A percentile compares a stretch with the other conserved stretches of the same genome.
Evolutionary conservation across 2,329 filamentous ascomycete genomes (phyloP).

Genomic region (Diaporthe australafricana): DNA sequence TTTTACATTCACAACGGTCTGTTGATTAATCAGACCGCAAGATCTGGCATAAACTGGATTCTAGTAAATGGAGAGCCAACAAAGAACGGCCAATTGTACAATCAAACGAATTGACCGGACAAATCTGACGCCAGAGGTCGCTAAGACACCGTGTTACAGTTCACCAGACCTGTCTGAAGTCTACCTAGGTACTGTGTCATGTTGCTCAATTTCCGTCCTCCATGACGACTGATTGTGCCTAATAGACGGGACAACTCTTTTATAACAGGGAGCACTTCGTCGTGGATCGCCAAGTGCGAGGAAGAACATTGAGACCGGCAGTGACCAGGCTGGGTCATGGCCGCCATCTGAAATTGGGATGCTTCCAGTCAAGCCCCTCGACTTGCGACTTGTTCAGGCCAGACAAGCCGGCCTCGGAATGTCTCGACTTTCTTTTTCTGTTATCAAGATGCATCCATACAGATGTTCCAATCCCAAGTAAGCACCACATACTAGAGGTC

Average conservation of each 20-base stretch:
- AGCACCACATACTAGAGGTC: conserved; percentile 65
- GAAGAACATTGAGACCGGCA: neutral
- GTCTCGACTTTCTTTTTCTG: conserved; percentile 61
- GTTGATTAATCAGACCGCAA: conserved; percentile 20
- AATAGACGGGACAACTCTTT: neutral
- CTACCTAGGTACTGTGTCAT: neutral
- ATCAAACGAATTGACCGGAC: no score
- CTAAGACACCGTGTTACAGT: no score
- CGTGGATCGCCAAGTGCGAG: neutral
- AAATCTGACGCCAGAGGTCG: no score
- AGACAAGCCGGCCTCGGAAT: conserved; percentile 67
- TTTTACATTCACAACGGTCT: neutral
- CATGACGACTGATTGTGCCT: no score
- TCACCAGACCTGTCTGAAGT: no score
- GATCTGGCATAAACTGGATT: neutral
- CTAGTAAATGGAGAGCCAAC: neutral
- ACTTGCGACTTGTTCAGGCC: conserved; percentile 66
- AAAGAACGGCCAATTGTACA: neutral
- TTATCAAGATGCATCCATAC: conserved; percentile 75
- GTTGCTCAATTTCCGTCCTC: neutral
- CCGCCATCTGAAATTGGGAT: conserved; percentile 75
- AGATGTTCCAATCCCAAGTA: conserved; percentile 61
- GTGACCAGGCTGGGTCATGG: neutral
- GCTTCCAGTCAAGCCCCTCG: conserved; percentile 74
- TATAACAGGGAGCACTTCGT: no score